Conservation (phyloP, 2,329 filamentous ascomycete genomes). For the Diaporthe australafricana region DNA sequence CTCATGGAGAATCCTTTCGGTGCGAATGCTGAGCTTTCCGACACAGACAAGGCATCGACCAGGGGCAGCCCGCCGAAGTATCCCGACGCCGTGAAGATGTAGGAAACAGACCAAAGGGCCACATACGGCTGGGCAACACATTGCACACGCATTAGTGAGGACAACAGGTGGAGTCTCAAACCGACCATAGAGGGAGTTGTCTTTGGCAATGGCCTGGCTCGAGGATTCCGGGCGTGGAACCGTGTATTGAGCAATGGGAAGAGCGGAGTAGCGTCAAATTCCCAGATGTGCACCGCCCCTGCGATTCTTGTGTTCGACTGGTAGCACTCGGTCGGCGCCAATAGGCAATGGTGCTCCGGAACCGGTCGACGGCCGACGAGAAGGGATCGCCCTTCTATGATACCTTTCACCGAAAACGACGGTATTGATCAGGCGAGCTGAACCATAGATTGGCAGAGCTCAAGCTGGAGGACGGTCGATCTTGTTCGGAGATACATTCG, state of each 20-base stretch:
- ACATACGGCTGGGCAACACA: background rate
- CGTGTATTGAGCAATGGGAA: background rate
- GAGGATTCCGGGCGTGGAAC: background rate
- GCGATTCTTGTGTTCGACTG: background rate
- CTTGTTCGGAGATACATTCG: background rate
- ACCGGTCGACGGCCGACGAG: background rate
- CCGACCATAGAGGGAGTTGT: slow-evolving; percentile 2
- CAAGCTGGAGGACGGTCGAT: background rate
- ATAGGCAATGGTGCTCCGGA: background rate
- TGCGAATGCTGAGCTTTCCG: slow-evolving; percentile 30
- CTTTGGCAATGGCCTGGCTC: background rate
- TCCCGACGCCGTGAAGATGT: slow-evolving; percentile 35
- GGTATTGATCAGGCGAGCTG: background rate
- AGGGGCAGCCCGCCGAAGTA: slow-evolving; percentile 32
- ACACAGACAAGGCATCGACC: slow-evolving; percentile 18
- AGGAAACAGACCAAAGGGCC: slow-evolving; percentile 22
- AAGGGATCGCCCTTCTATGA: background rate
- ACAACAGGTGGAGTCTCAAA: background rate
- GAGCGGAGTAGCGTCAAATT: background rate
- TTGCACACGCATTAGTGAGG: background rate
- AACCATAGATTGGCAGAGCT: background rate
- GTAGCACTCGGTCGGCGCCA: background rate
- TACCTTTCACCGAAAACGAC: background rate
- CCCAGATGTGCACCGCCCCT: background rate
- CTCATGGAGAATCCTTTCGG: slow-evolving; percentile 36